These are phyloP conservation scores for Trypanosomatidae sp. DNA, from an alignment of 208 protist species.

Conservation along the genomic window DNA sequence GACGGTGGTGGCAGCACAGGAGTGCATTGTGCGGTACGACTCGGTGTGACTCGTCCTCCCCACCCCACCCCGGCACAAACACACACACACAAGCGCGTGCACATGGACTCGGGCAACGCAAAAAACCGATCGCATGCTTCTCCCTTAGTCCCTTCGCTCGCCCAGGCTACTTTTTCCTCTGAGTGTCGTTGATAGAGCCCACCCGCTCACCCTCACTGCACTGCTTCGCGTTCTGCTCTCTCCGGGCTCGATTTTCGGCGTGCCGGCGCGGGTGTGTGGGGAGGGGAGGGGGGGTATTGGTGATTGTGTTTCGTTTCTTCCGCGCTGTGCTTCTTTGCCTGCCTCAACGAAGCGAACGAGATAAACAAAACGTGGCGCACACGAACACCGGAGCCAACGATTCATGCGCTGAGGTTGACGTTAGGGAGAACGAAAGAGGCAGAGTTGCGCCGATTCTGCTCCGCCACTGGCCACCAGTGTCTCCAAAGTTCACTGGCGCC, in stretches of 20 bases:
- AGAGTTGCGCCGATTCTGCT: neutral
- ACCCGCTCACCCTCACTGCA: neutral
- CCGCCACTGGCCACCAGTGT: neutral
- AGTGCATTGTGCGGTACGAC: neutral
- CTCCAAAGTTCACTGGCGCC: neutral
- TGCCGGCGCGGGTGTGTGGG: neutral
- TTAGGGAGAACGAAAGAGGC: neutral
- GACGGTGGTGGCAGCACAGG: neutral
- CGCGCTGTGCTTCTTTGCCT: neutral
- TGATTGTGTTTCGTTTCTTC: neutral
- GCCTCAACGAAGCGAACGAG: neutral
- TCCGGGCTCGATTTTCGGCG: neutral
- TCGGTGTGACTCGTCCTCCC: neutral
- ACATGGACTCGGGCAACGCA: neutral
- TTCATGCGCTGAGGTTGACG: neutral
- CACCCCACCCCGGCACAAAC: neutral
- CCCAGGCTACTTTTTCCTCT: neutral
- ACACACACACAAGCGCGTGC: constrained; percentile 2
- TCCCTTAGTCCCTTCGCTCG: neutral
- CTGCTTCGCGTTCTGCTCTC: neutral
- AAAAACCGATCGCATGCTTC: neutral
- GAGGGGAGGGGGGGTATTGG: neutral
- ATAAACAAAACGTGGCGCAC: neutral
- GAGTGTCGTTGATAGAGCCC: neutral
- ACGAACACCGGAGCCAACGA: neutral